Conservation (phyloP, 352 stramenopile genomes). For the Globisporangium viniferum region DNA sequence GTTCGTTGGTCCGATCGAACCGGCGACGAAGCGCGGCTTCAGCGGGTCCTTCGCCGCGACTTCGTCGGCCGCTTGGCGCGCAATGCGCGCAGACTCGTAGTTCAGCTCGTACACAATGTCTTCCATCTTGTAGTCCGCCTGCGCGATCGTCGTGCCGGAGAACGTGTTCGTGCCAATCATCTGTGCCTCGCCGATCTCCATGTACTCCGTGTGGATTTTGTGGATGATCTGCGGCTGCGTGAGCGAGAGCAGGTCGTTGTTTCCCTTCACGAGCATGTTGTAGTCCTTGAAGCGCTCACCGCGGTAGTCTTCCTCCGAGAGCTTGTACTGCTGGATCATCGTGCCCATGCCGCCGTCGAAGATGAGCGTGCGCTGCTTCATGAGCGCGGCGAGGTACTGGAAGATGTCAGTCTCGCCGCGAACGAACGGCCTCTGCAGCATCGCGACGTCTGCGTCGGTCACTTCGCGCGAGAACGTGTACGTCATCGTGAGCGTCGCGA, state of each 20-base stretch:
- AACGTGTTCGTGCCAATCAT: constrained; percentile 98
- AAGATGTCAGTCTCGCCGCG: constrained; percentile 76
- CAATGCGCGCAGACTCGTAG: constrained; percentile 89
- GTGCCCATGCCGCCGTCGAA: constrained; percentile 98
- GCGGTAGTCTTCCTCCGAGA: constrained; percentile 95
- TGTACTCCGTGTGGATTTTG: constrained; percentile 94
- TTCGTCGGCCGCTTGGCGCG: constrained; percentile 92
- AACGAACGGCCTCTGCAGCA: constrained; percentile 61
- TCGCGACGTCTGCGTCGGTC: constrained; percentile 36
- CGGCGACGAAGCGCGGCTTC: constrained; percentile 93
- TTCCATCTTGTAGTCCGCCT: constrained; percentile 98
- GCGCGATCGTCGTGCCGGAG: constrained; percentile 93
- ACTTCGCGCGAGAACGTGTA: constrained; percentile 20
- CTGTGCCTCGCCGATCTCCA: constrained; percentile 90
- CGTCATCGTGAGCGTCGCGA: constrained; percentile 7
- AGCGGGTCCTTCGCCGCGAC: constrained; percentile 91
- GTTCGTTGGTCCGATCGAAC: constrained; percentile 96
- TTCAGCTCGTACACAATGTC: constrained; percentile 95
- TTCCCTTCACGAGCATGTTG: constrained; percentile 92
- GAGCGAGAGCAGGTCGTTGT: constrained; percentile 97
- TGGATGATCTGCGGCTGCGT: constrained; percentile 95
- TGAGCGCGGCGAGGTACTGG: constrained; percentile 65
- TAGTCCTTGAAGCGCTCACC: constrained; percentile 94
- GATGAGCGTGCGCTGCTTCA: constrained; percentile 87
- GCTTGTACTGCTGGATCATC: constrained; percentile 94